Evolutionary conservation across 192 early-diverging fungal species (phyloP), one percentile per base, ranked within the genome.

Genomic region (Lobosporangium transversale): DNA sequence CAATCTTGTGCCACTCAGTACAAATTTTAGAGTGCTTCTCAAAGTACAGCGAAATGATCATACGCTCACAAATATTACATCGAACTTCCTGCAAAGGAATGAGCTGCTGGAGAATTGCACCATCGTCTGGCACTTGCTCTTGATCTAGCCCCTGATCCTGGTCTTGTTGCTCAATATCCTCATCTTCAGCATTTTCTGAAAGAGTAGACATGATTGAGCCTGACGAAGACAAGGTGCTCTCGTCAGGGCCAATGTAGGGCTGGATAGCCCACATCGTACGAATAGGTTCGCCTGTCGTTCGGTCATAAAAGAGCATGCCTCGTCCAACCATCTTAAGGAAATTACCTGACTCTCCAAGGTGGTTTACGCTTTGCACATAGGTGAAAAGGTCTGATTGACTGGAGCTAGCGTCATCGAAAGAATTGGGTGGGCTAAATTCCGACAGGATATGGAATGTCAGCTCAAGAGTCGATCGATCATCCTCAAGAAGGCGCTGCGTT

Each of bases 241-340:
- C 73, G 51, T 69, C 59, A 8, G 26, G 20, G 70, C 73, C 60
- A 54, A 44, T 36, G 35, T 66, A 66, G 21, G 94, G 93, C 21
- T 89, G 86, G 2, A 90, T 83, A 0, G 94, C 89, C 93, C 93
- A 95, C 79, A 95, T 89, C 3, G 88, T 89, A 54, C 90, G 92
- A 48, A 83, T 82, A 0, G 90, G 87, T 15, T 82, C 73, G 18
- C 83, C 81, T n/a, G 87, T 88, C 0, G 81, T 80, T 29, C 89
- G 79, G 70, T 95, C 89, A 50, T 90, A 88, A 66, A 90, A 89
- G 14, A 94, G 59, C 90, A 95, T 94, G 18, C 94, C 94, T 58
- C 94, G 90, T n/a, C 89, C 93, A 74, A 93, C 88, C 84, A 95
- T 92, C 40, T 90, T 85, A 44, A 93, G 62, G 70, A 78, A 85